Evolutionary conservation across 306 rosid genomes (phyloP), one percentile per base, ranked within the genome.

Genomic region (Begonia peltatifolia): DNA sequence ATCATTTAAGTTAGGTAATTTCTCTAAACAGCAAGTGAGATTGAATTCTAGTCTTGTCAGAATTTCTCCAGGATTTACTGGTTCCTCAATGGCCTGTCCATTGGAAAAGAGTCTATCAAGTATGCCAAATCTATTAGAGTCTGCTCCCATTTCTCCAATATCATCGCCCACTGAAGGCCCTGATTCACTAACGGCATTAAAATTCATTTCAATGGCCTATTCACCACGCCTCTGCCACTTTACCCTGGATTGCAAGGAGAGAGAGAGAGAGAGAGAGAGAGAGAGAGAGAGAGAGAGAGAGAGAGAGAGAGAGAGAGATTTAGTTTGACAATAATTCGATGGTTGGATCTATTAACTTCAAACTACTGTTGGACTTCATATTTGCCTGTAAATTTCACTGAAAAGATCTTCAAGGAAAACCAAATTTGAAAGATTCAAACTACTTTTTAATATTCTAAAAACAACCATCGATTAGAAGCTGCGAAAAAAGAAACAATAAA

Each of bases 1-100:
- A 51, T 71, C 80, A 55, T 58, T 70, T 58, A 86, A 69, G 71
- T 92, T 86, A 23, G 71, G 67, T 36, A 86, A 63, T 63, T 86
- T 92, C 79, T 92, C 99, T 8, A 86, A 79, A 58, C 68, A 74
- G 57, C 79, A 68, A 0, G 84, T 93, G 9, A 81, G 17, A 66
- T 64, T 69, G 52, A 74, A 58, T 53, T 89, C 82, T 54, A 89
- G 55, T 55, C 67, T 61, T 5, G 72, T 66, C 43, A 76, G 17
- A 52, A 68, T 59, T 65, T 64, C 78, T 2, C 63, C 49, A 49
- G 52, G 71, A 58, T 65, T 58, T 49, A 61, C 63, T 48, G 64
- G 18, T 25, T 73, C 84, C n/a, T 64, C 78, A 50, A 50, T 51
- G 25, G 52, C 60, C 41, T 55, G 82, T 30, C 69, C 79, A 15